Base-by-base conservation (phyloP, 192 early-diverging fungal species). In the Umbelopsis vinacea region DNA sequence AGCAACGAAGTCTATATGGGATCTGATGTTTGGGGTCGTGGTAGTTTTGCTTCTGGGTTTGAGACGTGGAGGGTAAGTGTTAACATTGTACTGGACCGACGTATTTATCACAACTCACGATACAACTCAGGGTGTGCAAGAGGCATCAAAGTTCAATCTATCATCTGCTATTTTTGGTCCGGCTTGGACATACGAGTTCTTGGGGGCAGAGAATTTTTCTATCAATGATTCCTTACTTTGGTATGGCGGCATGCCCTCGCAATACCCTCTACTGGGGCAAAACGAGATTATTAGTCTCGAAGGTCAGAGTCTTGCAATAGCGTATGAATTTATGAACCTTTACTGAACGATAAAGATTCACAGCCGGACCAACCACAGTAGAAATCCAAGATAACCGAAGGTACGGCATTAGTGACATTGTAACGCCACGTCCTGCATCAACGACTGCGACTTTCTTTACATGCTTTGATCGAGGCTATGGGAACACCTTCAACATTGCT, bases 1-100 rank as follows among this genome's bases (percentile, higher is more conserved):
- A 29, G 40, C 17, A 38, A 46, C 14, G 80, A 89, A 66, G 80
- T 92, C 6, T 91, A 80, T 54, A 84, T 83, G 35, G 90, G 90
- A 0, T 90, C 84, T 11, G 90, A 92, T 74, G 85, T 91, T 45
- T 92, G 87, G 87, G 90, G 90, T 0, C 69, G 90, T 23, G 80
- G 78, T 43, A 89, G 83, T 3, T 89, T 76, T 73, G 88, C 87
- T 19, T 87, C 82, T 11, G 83, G 84, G 2, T 88, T 78, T 46
- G 43, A 67, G 17, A 66, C 68, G 23, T 74, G 54, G 71, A 74
- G 74, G 46, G 77, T 71, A 69, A 52, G 52, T n/a, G 0, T 17
- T 19, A 29, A 46, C 37, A 54, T 11, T 26, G 7, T 40, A 22
- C 14, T 4, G 19, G 40, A 24, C 21, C 12, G 21, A 46, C 43